Evolutionary conservation across 768 basidiomycete species (phyloP), one percentile per base, ranked within the genome.

Genomic region (Russula sp.): DNA sequence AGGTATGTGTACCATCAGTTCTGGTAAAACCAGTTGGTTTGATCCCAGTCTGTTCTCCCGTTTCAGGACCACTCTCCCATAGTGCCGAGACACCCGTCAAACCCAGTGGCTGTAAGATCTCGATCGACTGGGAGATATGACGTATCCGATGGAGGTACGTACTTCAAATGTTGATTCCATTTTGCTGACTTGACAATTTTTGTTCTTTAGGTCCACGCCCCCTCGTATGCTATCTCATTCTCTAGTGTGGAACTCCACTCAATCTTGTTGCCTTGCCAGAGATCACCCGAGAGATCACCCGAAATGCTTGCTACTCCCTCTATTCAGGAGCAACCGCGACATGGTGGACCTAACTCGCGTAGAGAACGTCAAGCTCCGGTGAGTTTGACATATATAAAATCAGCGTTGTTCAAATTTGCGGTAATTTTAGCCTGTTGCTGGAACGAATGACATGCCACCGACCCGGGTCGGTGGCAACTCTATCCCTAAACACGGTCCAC

Each of bases 351-450:
- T 48, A 51, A 30, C 22, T 9, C 48, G 16, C 64, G 59, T 36
- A 48, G 64, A 28, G 59, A 65, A 38, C 64, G 59, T 46, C 54
- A 34, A 36, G 38, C 32, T 38, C 30, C 13, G 4, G 64, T 65
- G 59, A 65, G 64, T 65, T 65, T 5, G 24, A 28, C 36, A 1
- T 22, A 22, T 1, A 20, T 38, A 3, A 11, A 22, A 44, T 1
- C 16, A 11, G 26, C n/a, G n/a, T 44, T n/a, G 16, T 44, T 61
- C 18, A 61, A 51, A 7, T 26, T 9, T 26, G 16, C 7, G 34
- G 46, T 36, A 24, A 14, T 38, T 36, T n/a, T 24, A 65, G 64
- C 40, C 40, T n/a, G 22, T 34, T 22, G 20, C 38, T 14, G 54
- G 51, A 22, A 18, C 22, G 30, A 57, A 26, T 16, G 59, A 56